Base-by-base conservation (phyloP, 2,329 filamentous ascomycete genomes). In the Ophiostoma piceae region DNA sequence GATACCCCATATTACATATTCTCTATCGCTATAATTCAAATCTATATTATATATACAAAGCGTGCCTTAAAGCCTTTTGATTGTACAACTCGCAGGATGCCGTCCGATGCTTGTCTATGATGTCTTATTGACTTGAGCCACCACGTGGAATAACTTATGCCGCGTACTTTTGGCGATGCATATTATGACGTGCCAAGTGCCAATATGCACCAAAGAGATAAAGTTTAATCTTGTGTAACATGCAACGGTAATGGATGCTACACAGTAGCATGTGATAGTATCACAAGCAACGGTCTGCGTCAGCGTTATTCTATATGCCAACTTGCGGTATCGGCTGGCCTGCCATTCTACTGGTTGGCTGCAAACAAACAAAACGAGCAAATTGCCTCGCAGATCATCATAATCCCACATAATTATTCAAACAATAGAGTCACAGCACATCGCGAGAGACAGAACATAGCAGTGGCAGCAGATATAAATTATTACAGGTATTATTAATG, bases 1-100 rank as follows among this genome's bases (percentile, higher is more conserved):
- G 70, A 71, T 70, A 71, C 70, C 70, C 70, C 66, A 29, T 57
- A 57, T 62, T 67, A 64, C 64, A 66, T 16, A 43, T 41, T 66
- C 7, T 66, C 19, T 41, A 16, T 19, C 43, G 43, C 16, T 47
- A 57, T 39, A 39, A 32, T 67, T 41, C 32, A 65, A 29, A 70
- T 67, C 6, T 60, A 26, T 66, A 66, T 47, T 22, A 32, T 16
- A 43, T 51, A 64, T 67, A 12, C 12, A n/a, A 3, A 9, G 3
- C 6, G 19, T 19, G 43, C 43, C 5, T 4, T n/a, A n/a, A 7
- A 4, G 3, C 43, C 19, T 47, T 47, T 47, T 16, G 4, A n/a
- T 22, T 37, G 6, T n/a, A 22, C 32, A 37, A 12, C 12, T 57
- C 12, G n/a, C 22, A 26, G 8, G 7, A 3, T 3, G 51, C 9